Conservation (phyloP, 768 basidiomycete genomes). For the Pleurotus giganteus region DNA sequence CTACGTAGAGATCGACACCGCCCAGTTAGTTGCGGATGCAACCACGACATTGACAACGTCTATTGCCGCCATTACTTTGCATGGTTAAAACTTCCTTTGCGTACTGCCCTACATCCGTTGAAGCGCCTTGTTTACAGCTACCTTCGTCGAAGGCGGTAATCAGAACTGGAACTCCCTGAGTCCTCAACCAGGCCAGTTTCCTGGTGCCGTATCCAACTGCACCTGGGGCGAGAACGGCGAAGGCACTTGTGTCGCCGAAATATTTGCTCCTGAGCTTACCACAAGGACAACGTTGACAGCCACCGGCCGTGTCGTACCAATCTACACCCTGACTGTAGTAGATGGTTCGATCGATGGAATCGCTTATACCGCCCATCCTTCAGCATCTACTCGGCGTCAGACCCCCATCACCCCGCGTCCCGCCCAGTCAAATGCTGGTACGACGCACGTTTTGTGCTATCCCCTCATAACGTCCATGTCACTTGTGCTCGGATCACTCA, state of each 20-base stretch:
- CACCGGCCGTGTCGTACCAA: neutral
- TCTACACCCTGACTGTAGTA: conserved; percentile 1
- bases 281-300: neutral
- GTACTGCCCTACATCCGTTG: neutral
- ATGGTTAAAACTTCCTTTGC: neutral
- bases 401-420: neutral
- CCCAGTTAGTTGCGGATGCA: neutral
- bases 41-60: neutral
- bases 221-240: neutral
- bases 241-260: neutral
- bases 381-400: neutral
- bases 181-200: neutral
- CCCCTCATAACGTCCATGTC: too few relatives aligned
- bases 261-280: neutral
- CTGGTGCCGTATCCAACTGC: neutral
- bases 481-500: too few relatives aligned
- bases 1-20: neutral
- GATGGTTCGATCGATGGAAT: neutral
- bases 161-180: neutral
- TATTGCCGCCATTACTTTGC: neutral
- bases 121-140: neutral
- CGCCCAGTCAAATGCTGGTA: neutral
- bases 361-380: too few relatives aligned
- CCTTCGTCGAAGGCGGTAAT: neutral
- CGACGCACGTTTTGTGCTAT: too few relatives aligned